phyloP scores from a whole-genome alignment of 805 yeast genomes.

The Sungouiella blattae region DNA sequence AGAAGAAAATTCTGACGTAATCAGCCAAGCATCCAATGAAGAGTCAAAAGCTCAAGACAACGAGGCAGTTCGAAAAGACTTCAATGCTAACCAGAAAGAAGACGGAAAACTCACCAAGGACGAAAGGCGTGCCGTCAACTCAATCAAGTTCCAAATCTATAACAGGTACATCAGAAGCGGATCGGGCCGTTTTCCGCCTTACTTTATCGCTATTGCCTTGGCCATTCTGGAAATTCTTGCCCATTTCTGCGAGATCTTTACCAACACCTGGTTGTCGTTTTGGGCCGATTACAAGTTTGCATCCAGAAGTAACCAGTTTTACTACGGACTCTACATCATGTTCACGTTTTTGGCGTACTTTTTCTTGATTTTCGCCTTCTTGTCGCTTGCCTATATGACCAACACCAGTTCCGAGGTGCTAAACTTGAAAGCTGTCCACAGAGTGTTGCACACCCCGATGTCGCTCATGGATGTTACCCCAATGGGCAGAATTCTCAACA shows the following conservation, averaged over 20 bases:
- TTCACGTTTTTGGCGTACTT: constrained; percentile 49
- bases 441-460: constrained; percentile 77
- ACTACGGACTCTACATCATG: constrained; percentile 72
- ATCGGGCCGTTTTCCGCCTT: constrained; percentile 21
- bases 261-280: constrained; percentile 79
- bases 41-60: constrained; percentile 11
- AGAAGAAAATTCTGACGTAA: constrained; percentile 13
- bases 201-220: constrained; percentile 15
- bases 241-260: constrained; percentile 53
- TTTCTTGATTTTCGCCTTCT: constrained; percentile 40
- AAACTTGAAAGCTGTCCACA: constrained; percentile 57
- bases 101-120: constrained; percentile 15
- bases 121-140: constrained; percentile 17
- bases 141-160: constrained; percentile 30
- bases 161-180: constrained; percentile 29
- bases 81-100: constrained; percentile 7
- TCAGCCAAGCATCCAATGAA: constrained; percentile 6
- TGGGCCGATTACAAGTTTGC: constrained; percentile 64
- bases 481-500: constrained; percentile 77
- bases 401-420: constrained; percentile 52
- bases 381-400: constrained; percentile 45
- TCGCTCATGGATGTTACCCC: constrained; percentile 82
- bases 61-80: constrained; percentile 1
- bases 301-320: constrained; percentile 47
- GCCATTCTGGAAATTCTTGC: too few relatives aligned